phyloP scores from a whole-genome alignment of 2,329 filamentous ascomycete species.

The Penicillium sp. region DNA sequence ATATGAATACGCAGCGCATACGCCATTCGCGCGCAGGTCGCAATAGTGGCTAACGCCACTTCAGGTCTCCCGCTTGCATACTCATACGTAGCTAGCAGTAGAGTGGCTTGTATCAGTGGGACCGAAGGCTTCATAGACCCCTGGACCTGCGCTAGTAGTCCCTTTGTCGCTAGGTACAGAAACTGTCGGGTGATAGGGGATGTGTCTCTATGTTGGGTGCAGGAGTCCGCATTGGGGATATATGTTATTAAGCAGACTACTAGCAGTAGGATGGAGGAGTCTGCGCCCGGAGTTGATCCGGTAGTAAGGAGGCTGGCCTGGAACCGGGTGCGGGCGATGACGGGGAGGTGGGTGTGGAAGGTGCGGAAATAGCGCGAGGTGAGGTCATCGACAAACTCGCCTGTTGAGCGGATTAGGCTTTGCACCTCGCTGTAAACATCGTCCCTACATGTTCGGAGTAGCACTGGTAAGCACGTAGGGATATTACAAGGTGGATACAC shows the following conservation, averaged over 20 bases:
- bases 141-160: constrained; percentile 4
- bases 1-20: not conserved
- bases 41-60: not conserved
- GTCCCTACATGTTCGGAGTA: not conserved
- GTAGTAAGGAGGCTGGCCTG: not conserved
- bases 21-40: not conserved
- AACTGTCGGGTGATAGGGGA: not conserved
- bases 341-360: constrained; percentile 1
- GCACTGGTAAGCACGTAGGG: not conserved
- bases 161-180: not conserved
- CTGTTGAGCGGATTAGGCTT: not conserved
- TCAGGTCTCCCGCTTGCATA: constrained; percentile 2
- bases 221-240: not conserved
- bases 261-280: constrained; percentile 1
- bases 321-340: not conserved
- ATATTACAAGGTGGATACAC: no score
- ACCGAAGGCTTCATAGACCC: not conserved
- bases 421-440: not conserved
- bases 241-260: not conserved
- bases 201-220: not conserved
- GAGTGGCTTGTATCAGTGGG: not conserved
- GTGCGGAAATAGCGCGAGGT: constrained; percentile 1
- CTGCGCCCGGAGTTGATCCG: not conserved
- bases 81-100: constrained; percentile 6
- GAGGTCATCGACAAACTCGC: constrained; percentile 4